phyloP scores from a whole-genome alignment of 441 rosid species.

The Breynia disticha region DNA sequence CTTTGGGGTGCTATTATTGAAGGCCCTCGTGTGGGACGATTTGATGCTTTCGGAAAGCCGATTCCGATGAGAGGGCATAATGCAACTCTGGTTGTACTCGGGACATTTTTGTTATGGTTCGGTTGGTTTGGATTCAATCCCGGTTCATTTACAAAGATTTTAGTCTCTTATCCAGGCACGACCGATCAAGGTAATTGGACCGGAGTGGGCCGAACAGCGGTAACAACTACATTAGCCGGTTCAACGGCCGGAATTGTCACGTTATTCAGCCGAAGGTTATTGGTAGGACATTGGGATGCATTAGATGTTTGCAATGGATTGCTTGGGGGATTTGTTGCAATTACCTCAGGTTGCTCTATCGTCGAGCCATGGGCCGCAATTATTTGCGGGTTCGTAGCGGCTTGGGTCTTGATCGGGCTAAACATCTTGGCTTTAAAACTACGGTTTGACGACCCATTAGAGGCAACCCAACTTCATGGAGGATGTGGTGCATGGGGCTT shows the following conservation, averaged over 20 bases:
- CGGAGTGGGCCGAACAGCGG: conserved; percentile 43
- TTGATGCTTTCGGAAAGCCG: conserved; percentile 59
- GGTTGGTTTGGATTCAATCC: conserved; percentile 88
- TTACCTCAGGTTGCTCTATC: conserved; percentile 65
- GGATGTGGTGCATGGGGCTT: conserved; percentile 90
- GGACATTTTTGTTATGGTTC: conserved; percentile 64
- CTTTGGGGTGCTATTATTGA: conserved; percentile 59
- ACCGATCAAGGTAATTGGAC: conserved; percentile 66
- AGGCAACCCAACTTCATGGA: conserved; percentile 71
- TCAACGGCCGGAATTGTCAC: conserved; percentile 61
- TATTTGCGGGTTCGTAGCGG: conserved; percentile 48
- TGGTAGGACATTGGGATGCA: conserved; percentile 69
- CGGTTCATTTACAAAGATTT: conserved; percentile 55
- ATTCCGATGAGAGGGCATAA: conserved; percentile 63
- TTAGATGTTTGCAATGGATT: conserved; percentile 66
- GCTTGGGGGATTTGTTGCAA: conserved; percentile 69
- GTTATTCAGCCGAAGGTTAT: conserved; percentile 42
- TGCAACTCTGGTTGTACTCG: conserved; percentile 64
- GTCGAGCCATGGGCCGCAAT: conserved; percentile 84
- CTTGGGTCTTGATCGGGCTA: conserved; percentile 53
- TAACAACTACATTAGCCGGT: conserved; percentile 55
- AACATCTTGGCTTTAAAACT: conserved; percentile 41
- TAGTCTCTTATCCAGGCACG: conserved; percentile 43
- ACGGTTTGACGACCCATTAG: conserved; percentile 63
- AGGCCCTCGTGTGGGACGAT: conserved; percentile 68